Conservation (phyloP, 495 filamentous ascomycete genomes). For the Annulohypoxylon stygium region DNA sequence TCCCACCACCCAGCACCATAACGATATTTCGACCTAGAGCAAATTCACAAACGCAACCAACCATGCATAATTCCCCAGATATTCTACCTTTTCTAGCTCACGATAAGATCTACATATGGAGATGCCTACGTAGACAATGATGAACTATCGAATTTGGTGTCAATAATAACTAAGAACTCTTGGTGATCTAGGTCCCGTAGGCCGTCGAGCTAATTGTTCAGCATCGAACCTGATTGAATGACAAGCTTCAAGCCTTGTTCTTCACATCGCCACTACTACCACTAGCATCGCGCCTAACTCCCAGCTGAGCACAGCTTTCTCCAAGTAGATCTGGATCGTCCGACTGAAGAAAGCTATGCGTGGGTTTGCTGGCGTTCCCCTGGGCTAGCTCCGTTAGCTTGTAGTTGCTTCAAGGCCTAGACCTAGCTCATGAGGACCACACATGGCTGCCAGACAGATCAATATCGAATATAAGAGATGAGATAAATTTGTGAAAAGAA, state of each 20-base stretch:
- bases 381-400: neutral
- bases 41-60: neutral
- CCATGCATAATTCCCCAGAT: neutral
- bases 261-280: neutral
- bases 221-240: neutral
- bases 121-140: neutral
- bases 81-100: neutral
- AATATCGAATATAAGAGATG: neutral
- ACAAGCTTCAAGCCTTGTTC: neutral
- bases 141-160: neutral
- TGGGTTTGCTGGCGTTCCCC: slow-evolving; percentile 6
- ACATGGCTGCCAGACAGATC: neutral
- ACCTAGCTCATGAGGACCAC: neutral
- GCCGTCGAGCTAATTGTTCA: neutral
- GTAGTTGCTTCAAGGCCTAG: neutral
- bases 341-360: neutral
- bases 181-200: neutral
- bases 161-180: neutral
- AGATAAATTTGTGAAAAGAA: neutral
- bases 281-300: neutral
- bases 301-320: slow-evolving; percentile 1
- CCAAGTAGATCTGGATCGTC: slow-evolving; percentile 3
- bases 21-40: neutral
- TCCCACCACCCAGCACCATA: neutral
- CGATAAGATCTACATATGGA: neutral